A percentile compares a stretch with the other conserved stretches of the same genome.
These are phyloP conservation scores for Beauveria bassiana DNA, from an alignment of 2,329 filamentous ascomycete species.

Conservation along the genomic window DNA sequence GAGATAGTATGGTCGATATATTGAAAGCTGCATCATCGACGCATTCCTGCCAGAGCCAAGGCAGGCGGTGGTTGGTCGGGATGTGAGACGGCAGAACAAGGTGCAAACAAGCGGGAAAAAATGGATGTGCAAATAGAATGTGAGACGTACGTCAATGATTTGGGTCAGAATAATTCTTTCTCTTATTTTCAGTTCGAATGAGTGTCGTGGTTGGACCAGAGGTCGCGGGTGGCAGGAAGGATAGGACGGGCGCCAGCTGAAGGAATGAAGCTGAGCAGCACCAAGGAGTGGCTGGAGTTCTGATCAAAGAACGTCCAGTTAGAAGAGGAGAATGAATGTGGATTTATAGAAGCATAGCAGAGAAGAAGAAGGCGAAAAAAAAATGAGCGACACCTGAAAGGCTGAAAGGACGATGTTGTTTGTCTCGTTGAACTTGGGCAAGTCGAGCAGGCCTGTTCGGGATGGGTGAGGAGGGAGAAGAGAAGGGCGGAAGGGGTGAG, in stretches of 20 bases:
- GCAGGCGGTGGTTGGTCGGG: background rate
- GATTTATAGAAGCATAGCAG: constrained; percentile 16
- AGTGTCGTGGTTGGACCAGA: constrained; percentile 9
- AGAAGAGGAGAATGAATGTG: constrained; percentile 14
- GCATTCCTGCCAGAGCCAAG: background rate
- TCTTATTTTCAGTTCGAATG: constrained; percentile 2
- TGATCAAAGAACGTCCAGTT: constrained; percentile 9
- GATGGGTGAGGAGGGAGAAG: background rate
- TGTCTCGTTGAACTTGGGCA: constrained; percentile 10
- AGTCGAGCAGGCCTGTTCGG: constrained; percentile 12
- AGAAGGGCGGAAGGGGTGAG: background rate
- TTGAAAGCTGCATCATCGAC: constrained; percentile 6
- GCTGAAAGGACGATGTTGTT: background rate
- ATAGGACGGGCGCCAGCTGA: constrained; percentile 32
- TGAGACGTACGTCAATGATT: constrained; percentile 5
- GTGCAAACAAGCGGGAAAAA: background rate
- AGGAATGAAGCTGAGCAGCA: constrained; percentile 25
- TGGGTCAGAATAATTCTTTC: background rate
- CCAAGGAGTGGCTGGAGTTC: constrained; percentile 17
- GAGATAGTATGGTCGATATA: background rate
- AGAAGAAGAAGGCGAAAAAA: constrained; percentile 15
- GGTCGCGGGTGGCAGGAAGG: constrained; percentile 20
- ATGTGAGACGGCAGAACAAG: background rate
- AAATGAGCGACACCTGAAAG: constrained; percentile 5
- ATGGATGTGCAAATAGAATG: background rate